Percentiles rank a stretch among this genome's conserved stretches.
These are phyloP conservation scores for Candida berthetii DNA, from an alignment of 805 yeast species.

Conservation along the genomic window DNA sequence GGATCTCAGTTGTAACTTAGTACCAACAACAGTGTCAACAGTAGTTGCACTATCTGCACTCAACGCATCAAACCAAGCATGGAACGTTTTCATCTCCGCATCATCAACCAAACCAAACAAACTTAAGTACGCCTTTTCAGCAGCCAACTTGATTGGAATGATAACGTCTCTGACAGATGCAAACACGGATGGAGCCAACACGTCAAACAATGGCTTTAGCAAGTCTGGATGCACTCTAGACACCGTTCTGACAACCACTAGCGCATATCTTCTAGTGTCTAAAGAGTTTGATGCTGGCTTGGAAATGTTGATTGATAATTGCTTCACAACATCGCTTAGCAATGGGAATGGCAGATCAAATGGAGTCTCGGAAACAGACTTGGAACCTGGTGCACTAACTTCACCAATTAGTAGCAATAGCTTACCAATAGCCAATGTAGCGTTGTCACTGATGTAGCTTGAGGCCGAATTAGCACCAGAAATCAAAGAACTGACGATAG, in stretches of 20 bases:
- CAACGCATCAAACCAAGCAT: conserved; percentile 52
- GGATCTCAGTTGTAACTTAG: conserved; percentile 61
- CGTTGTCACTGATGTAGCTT: conserved; percentile 64
- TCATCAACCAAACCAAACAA: conserved; percentile 71
- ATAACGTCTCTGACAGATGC: conserved; percentile 79
- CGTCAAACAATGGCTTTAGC: conserved; percentile 47
- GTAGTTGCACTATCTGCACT: conserved; percentile 26
- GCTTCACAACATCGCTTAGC: conserved; percentile 36
- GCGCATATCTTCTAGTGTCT: conserved; percentile 75
- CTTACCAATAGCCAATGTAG: conserved; percentile 79
- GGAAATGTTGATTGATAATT: conserved; percentile 42
- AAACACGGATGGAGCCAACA: conserved; percentile 68
- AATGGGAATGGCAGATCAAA: conserved; percentile 38
- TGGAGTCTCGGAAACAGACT: conserved; percentile 18
- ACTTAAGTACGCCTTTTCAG: conserved; percentile 82
- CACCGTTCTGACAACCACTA: conserved; percentile 71
- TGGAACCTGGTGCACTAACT: conserved; percentile 26
- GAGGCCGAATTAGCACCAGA: conserved; percentile 33
- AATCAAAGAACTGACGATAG: conserved; percentile 43
- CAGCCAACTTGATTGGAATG: conserved; percentile 90
- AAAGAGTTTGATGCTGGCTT: conserved; percentile 54
- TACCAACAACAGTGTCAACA: conserved; percentile 35
- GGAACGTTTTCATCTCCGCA: conserved; percentile 43
- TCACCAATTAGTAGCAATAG: conserved; percentile 49
- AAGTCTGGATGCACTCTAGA: conserved; percentile 54